Percentiles rank a stretch among this genome's conserved stretches.
Conservation (phyloP, 1,284 basidiomycete genomes). For the Tylopilus sp. region DNA sequence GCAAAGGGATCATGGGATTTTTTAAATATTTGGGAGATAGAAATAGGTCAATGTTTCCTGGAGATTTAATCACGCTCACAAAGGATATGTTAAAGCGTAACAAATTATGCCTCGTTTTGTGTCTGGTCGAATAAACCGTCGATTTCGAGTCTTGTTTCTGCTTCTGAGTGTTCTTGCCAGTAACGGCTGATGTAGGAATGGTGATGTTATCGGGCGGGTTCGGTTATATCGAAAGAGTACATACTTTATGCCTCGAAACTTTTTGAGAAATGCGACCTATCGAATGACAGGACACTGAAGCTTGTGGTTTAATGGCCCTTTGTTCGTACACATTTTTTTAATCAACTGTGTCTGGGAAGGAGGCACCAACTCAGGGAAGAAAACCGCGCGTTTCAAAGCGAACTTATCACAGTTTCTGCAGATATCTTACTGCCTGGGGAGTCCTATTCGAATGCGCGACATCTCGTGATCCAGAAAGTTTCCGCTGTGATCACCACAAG, state of each 20-base stretch:
- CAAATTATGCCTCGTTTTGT: conserved; percentile 15
- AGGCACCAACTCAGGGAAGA: conserved; percentile 25
- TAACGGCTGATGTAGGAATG: neutral
- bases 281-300: conserved; percentile 27
- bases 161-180: conserved; percentile 6
- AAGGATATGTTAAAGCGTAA: neutral
- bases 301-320: conserved; percentile 28
- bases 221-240: neutral
- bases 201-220: neutral
- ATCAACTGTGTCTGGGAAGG: conserved; percentile 28
- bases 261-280: conserved; percentile 19
- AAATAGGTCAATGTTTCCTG: conserved; percentile 10
- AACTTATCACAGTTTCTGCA: conserved; percentile 17
- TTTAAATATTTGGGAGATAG: neutral
- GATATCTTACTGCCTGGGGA: conserved; percentile 1
- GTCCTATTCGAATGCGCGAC: neutral
- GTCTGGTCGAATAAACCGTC: neutral
- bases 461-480: conserved; percentile 13
- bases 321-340: conserved; percentile 24
- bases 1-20: neutral
- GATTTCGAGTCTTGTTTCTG: conserved; percentile 12
- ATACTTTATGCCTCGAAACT: conserved; percentile 10
- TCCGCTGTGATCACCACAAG: conserved; percentile 15
- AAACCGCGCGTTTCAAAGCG: conserved; percentile 15
- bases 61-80: neutral